Evolutionary conservation across 768 basidiomycete species (phyloP), one percentile per base, ranked within the genome.

Genomic region (Leucogyrophana mollusca): DNA sequence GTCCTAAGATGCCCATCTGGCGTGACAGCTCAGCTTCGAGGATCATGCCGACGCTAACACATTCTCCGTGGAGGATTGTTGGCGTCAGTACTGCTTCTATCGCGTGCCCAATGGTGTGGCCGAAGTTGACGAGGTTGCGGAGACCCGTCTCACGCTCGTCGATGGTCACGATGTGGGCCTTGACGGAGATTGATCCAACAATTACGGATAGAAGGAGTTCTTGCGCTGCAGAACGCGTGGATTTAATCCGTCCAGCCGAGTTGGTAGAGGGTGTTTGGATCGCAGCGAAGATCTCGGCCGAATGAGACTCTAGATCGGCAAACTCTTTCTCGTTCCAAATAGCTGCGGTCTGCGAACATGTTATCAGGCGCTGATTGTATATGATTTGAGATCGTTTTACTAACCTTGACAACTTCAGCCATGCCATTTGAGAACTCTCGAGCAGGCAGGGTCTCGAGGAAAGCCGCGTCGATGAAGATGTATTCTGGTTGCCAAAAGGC

Each of bases 371-470:
- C 13, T 34, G 39, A 8, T 23, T 22, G 20, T 21, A 14, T 17
- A 25, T 10, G 20, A 7, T 32, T 50, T 0, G 35, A 25, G 41
- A 36, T 23, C 9, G 30, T 17, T 9, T 33, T 32, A 65, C 74
- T 49, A 46, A 91, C 94, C 81, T 99, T 99, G 62, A 98, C 85
- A 3, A 97, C 87, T 65, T 99, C 95, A 1, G 96, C 95, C 88
- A 99, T 95, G 30, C 96, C 95, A 59, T 98, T 98, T n/a, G 91
- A 89, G 51, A 98, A 92, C 65, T 98, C 96, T 44, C 95, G 77
- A 24, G 82, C 67, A 0, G 94, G 94, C 2, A 99, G 82, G 1
- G 91, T 94, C 59, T 94, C 91, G 46, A 99, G 80, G 76, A 96
- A 95, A 2, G 94, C 88, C 20, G 90, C 87, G 63, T 99, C 96